A percentile compares a stretch with the other conserved stretches of the same genome.
Evolutionary conservation across 1,284 basidiomycete genomes (phyloP).

Genomic region (Apiotrichum laibachii): DNA sequence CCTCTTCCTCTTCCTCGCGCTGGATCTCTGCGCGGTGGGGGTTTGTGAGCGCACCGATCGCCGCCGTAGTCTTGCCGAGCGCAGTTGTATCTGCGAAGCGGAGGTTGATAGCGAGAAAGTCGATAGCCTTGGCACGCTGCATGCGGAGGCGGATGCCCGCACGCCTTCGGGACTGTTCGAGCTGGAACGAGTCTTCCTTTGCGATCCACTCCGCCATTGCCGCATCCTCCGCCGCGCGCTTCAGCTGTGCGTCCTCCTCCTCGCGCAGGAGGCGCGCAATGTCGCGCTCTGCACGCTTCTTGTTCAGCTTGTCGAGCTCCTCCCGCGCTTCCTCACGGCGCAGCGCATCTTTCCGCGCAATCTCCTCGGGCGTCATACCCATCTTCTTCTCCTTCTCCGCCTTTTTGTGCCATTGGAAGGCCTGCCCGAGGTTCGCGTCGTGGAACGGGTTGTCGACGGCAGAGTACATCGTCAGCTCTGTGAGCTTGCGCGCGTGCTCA

Average conservation of each 20-base stretch:
- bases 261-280: conserved; percentile 81
- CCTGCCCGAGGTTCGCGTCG: conserved; percentile 89
- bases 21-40: conserved; percentile 35
- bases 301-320: conserved; percentile 88
- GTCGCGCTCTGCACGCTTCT: conserved; percentile 85
- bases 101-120: conserved; percentile 89
- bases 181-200: conserved; percentile 94
- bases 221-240: conserved; percentile 83
- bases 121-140: conserved; percentile 91
- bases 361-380: conserved; percentile 76
- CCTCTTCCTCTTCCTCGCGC: conserved; percentile 64
- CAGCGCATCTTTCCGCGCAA: conserved; percentile 73
- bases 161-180: conserved; percentile 86
- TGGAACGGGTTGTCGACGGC: conserved; percentile 93
- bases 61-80: conserved; percentile 50
- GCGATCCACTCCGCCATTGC: conserved; percentile 98
- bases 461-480: conserved; percentile 81
- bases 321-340: conserved; percentile 87
- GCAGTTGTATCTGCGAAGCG: conserved; percentile 66
- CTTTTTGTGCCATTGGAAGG: conserved; percentile 99
- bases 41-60: conserved; percentile 39
- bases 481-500: conserved; percentile 79
- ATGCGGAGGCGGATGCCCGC: conserved; percentile 93
- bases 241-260: conserved; percentile 86
- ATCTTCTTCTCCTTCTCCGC: conserved; percentile 89